Evolutionary conservation across 1,139 yeast genomes (phyloP), one percentile per base, ranked within the genome.

Genomic region (Geotrichum bryndzae): DNA sequence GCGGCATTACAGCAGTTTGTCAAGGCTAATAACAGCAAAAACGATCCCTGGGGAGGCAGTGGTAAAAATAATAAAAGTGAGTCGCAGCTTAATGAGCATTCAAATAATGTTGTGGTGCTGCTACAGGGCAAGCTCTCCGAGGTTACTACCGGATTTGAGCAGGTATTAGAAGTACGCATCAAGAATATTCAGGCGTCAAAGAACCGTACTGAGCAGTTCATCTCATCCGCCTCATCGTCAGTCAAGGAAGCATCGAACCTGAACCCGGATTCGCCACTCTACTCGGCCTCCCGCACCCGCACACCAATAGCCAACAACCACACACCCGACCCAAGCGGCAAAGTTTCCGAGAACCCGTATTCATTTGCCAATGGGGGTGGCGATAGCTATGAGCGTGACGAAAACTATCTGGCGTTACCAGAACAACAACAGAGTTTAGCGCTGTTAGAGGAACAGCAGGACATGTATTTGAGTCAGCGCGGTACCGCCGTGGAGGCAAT

Each of bases 401-500:
- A 53, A 27, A 51, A 54, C 55, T 65, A 66, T 54, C 77, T 87
- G 60, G 77, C 86, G 27, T 77, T 88, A 56, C 95, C 96, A 1
- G 84, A 84, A 68, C 91, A 88, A 70, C 88, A 90, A 54, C 89
- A 87, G 69, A 92, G 90, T 68, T 76, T 90, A 72, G 78, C 74
- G 56, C 67, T 77, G 58, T 67, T 77, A 53, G 91, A 90, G 71
- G 96, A 91, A 71, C 85, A 82, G 69, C 84, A 78, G 65, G 83
- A 83, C 65, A 82, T 80, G 67, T 94, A 94, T 73, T 76, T 92
- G 64, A 94, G 87, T 70, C 95, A 88, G 69, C 83, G 99, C 70
- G 87, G 86, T 69, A 77, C 86, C 54, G 99, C 99, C 0, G 97
- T 94, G 57, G 98, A 94, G 73, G 90, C 97, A 1, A 94, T 94